phyloP scores from a whole-genome alignment of 306 rosid genomes.

The Glycine tomentella region DNA sequence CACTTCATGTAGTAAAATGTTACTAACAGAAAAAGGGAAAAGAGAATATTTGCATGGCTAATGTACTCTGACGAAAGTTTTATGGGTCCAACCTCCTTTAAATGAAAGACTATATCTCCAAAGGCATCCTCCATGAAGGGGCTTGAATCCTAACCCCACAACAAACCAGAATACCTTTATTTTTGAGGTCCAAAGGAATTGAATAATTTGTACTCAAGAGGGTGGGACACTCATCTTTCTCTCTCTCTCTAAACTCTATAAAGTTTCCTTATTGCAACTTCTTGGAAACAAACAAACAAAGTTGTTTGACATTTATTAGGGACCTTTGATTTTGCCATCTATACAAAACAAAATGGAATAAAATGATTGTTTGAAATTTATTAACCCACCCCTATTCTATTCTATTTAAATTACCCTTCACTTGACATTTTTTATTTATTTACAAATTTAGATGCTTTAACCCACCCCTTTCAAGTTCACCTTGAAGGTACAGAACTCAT shows the following conservation, averaged over 20 bases:
- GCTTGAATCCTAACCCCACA: slow-evolving; percentile 34
- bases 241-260: no score
- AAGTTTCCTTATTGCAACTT: not conserved
- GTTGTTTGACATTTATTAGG: not conserved
- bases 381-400: no score
- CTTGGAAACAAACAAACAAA: not conserved
- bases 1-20: slow-evolving; percentile 4
- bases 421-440: no score
- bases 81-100: not conserved
- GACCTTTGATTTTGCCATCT: no score
- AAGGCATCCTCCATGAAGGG: not conserved
- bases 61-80: not conserved
- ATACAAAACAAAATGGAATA: no score
- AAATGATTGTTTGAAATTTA: not conserved
- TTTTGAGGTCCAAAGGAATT: slow-evolving; percentile 17
- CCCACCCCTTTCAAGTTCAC: no score
- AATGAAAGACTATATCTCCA: not conserved
- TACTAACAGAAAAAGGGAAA: not conserved
- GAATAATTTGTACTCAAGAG: not conserved
- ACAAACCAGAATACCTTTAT: not conserved
- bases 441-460: no score
- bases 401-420: no score
- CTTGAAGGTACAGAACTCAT: no score
- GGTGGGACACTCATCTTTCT: not conserved
- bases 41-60: not conserved